phyloP scores from a whole-genome alignment of 345 rosid genomes.

The Mercurialis annua region DNA sequence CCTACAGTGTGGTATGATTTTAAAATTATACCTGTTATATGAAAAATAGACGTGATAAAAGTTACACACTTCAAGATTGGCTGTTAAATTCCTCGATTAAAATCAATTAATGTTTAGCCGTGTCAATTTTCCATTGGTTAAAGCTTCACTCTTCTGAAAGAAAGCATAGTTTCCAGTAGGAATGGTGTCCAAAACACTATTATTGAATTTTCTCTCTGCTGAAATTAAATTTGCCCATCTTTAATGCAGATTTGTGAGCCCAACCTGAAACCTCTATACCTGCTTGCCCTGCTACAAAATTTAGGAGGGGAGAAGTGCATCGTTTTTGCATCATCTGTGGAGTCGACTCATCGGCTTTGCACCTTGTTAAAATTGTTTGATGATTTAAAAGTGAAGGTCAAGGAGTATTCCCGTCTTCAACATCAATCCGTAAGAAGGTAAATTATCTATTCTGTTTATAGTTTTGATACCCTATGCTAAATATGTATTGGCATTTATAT shows the following conservation, averaged over 20 bases:
- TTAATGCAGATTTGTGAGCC: conserved; percentile 62
- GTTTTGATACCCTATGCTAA: not conserved
- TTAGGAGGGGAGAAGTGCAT: conserved; percentile 76
- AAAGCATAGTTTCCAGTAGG: not conserved
- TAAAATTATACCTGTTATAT: conserved; percentile 10
- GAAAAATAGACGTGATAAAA: no score
- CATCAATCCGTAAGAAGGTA: conserved; percentile 81
- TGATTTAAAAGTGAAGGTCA: conserved; percentile 66
- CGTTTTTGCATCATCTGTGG: conserved; percentile 83
- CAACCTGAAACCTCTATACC: conserved; percentile 70
- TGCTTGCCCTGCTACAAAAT: conserved; percentile 71
- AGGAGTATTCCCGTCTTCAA: conserved; percentile 85
- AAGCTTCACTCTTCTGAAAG: not conserved
- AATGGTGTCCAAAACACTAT: not conserved
- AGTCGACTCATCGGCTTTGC: conserved; percentile 82
- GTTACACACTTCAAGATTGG: not conserved
- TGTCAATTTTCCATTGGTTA: not conserved
- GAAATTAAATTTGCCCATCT: conserved; percentile 3
- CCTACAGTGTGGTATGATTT: conserved; percentile 66
- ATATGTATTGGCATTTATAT: not conserved
- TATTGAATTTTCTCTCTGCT: not conserved
- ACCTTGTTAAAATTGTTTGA: conserved; percentile 69
- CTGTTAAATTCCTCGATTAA: not conserved
- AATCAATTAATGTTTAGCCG: not conserved
- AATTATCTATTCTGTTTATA: conserved; percentile 2